Percentiles rank a stretch among this genome's conserved stretches.
Conservation (phyloP, 345 rosid species). For the Isatis tinctoria region DNA sequence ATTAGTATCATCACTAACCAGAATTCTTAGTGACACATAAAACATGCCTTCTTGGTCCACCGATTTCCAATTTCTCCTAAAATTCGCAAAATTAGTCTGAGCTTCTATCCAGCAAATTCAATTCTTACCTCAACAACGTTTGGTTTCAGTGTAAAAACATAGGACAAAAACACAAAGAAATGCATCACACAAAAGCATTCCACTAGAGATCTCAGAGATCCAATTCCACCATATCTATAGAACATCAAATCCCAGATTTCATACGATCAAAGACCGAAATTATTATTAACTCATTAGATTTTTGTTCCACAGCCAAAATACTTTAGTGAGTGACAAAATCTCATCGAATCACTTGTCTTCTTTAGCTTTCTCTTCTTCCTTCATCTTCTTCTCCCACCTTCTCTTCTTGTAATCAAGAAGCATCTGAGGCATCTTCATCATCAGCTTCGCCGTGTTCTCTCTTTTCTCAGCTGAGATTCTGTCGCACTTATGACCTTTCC, state of each 20-base stretch:
- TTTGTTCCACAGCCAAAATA: neutral
- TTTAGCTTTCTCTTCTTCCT: constrained; percentile 74
- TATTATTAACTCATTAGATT: constrained; percentile 12
- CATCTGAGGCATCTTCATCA: constrained; percentile 89
- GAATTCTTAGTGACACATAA: neutral
- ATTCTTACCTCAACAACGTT: neutral
- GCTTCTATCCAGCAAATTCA: neutral
- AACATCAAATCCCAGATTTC: neutral
- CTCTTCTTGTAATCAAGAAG: constrained; percentile 86
- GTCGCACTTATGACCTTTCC: constrained; percentile 86
- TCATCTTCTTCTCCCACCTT: constrained; percentile 94
- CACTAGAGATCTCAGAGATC: neutral
- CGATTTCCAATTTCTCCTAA: neutral
- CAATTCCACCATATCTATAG: neutral
- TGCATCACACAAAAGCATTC: neutral
- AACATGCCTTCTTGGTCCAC: neutral
- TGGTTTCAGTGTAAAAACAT: neutral
- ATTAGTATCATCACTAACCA: neutral
- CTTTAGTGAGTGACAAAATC: neutral
- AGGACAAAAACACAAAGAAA: neutral
- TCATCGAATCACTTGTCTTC: constrained; percentile 26
- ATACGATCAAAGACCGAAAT: neutral
- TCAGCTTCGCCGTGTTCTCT: constrained; percentile 71
- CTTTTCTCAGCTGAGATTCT: constrained; percentile 80
- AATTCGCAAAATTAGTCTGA: neutral